phyloP scores from a whole-genome alignment of 768 basidiomycete genomes.

The Boletus vinaceobasis region DNA sequence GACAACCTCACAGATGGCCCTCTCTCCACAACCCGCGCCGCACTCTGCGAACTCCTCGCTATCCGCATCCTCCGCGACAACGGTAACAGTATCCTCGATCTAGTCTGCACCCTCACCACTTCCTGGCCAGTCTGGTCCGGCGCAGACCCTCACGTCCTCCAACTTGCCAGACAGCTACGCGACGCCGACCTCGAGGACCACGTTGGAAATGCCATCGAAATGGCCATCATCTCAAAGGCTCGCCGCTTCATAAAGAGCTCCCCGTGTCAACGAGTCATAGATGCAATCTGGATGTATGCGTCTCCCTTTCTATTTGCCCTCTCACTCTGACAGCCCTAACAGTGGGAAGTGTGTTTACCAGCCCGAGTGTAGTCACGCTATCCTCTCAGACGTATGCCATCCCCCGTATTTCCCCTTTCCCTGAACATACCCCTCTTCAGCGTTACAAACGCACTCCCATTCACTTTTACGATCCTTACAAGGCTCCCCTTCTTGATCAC shows the following conservation, averaged over 20 bases:
- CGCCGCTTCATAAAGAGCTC: slow-evolving; percentile 88
- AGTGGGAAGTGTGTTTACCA: slow-evolving; percentile 92
- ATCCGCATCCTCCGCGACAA: slow-evolving; percentile 73
- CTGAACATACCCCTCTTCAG: slow-evolving; percentile 37
- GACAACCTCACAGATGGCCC: slow-evolving; percentile 59
- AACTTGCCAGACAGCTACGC: slow-evolving; percentile 57
- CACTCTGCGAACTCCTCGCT: slow-evolving; percentile 88
- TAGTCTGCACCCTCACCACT: slow-evolving; percentile 70
- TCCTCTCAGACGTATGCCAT: slow-evolving; percentile 79
- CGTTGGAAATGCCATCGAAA: slow-evolving; percentile 89
- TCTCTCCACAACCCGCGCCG: slow-evolving; percentile 71
- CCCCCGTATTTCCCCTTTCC: not conserved
- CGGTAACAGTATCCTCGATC: slow-evolving; percentile 62
- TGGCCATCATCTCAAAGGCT: slow-evolving; percentile 84
- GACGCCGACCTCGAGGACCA: slow-evolving; percentile 73
- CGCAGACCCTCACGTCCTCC: slow-evolving; percentile 57
- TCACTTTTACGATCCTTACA: slow-evolving; percentile 92
- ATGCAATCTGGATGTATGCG: slow-evolving; percentile 72
- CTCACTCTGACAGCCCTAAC: slow-evolving; percentile 15
- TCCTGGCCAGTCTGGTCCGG: slow-evolving; percentile 81
- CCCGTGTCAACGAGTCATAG: slow-evolving; percentile 87
- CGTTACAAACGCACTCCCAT: slow-evolving; percentile 91
- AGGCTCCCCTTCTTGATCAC: slow-evolving; percentile 91
- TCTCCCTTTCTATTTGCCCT: not conserved
- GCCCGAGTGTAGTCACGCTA: slow-evolving; percentile 80